Evolutionary conservation across 1,284 basidiomycete species (phyloP).

Genomic region (Puccinia coronata): DNA sequence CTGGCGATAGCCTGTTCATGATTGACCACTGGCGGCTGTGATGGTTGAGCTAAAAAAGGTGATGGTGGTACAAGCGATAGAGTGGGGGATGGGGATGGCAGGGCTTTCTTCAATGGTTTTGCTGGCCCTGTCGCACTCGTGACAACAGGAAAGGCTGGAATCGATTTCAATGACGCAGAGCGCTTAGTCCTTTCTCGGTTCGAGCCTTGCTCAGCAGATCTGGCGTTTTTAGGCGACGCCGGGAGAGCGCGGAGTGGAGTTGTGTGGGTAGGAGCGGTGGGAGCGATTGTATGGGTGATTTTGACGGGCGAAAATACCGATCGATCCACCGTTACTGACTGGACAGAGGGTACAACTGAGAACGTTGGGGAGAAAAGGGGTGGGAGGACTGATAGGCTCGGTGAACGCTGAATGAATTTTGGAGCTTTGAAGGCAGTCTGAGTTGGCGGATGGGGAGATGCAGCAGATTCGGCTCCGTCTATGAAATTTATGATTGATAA

Average conservation of each 20-base stretch:
- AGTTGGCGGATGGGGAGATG: background rate
- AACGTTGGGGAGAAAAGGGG: background rate
- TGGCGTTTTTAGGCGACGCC: background rate
- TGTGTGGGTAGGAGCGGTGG: background rate
- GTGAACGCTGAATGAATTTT: background rate
- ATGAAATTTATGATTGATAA: slow-evolving; percentile 42
- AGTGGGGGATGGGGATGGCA: background rate
- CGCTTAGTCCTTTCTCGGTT: slow-evolving; percentile 34
- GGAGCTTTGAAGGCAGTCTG: background rate
- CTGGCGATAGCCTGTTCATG: slow-evolving; percentile 12
- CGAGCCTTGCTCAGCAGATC: slow-evolving; percentile 16
- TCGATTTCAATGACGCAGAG: slow-evolving; percentile 20
- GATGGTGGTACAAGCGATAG: slow-evolving; percentile 1
- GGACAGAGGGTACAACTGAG: background rate
- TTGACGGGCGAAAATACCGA: slow-evolving; percentile 36
- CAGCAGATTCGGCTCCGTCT: slow-evolving; percentile 24
- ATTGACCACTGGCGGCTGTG: slow-evolving; percentile 1
- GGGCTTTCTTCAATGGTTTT: background rate
- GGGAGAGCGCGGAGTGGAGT: slow-evolving; percentile 19
- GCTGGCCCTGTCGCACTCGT: background rate
- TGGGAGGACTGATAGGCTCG: background rate
- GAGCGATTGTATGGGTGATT: background rate
- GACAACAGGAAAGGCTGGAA: background rate
- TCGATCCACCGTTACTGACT: slow-evolving; percentile 18
- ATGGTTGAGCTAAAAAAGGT: background rate